Percentiles rank a stretch among this genome's conserved stretches.
Evolutionary conservation across 352 stramenopile genomes (phyloP).

Genomic region (Globisporangium middletonii): DNA sequence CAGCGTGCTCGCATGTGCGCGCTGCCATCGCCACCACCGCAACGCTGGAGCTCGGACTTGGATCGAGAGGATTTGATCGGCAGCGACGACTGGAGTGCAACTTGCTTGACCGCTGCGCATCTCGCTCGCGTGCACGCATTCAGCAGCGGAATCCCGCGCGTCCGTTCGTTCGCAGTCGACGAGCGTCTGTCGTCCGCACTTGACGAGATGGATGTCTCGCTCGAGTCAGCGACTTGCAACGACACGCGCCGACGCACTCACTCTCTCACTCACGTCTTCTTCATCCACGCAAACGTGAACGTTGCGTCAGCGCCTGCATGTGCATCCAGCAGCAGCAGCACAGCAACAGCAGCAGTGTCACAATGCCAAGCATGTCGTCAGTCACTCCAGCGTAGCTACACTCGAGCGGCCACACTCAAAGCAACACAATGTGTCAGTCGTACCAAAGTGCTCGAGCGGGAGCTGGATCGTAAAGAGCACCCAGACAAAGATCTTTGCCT

Average conservation of each 20-base stretch:
- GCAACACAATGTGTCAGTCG: neutral
- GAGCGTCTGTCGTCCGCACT: too few relatives aligned
- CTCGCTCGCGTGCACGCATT: neutral
- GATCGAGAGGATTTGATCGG: neutral
- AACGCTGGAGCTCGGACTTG: too few relatives aligned
- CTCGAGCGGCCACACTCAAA: neutral
- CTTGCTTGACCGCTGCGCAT: neutral
- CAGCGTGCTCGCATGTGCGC: neutral
- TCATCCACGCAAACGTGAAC: conserved; percentile 6
- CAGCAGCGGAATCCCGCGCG: neutral
- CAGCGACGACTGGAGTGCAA: neutral
- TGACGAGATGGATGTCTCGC: too few relatives aligned
- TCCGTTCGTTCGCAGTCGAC: too few relatives aligned
- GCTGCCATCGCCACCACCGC: too few relatives aligned
- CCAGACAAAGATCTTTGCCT: conserved; percentile 33
- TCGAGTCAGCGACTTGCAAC: too few relatives aligned
- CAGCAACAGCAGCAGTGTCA: neutral
- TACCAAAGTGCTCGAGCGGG: conserved; percentile 18
- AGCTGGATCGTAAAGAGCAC: conserved; percentile 19
- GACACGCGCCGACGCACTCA: too few relatives aligned
- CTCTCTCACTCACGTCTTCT: neutral
- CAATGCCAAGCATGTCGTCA: neutral
- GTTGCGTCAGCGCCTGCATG: conserved; percentile 1
- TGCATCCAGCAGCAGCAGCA: too few relatives aligned
- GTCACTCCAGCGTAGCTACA: neutral